These are phyloP conservation scores for Citrus hindsii DNA, from an alignment of 345 rosid genomes.

Conservation along the genomic window DNA sequence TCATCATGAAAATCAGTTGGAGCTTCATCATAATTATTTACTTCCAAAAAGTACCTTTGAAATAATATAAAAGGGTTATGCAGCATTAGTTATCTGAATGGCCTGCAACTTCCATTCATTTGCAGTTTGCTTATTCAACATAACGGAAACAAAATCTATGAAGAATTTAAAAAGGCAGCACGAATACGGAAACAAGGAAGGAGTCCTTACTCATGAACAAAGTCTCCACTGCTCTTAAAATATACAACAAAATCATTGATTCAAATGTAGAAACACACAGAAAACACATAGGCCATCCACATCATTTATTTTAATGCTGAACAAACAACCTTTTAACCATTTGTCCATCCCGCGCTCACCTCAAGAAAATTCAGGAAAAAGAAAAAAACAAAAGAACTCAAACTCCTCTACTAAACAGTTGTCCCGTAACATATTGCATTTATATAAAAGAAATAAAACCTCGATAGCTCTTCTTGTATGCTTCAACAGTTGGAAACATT, in stretches of 20 bases:
- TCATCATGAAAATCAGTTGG: neutral
- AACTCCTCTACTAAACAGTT: conserved; percentile 13
- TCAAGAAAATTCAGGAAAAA: conserved; percentile 6
- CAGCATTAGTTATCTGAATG: neutral
- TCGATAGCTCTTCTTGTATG: neutral
- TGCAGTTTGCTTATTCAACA: neutral
- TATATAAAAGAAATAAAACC: neutral
- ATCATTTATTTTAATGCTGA: conserved; percentile 14
- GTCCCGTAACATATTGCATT: conserved; percentile 4
- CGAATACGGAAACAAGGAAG: neutral
- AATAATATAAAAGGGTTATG: neutral
- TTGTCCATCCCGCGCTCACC: conserved; percentile 14
- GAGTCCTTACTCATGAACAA: neutral
- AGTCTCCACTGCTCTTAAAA: neutral
- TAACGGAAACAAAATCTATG: neutral
- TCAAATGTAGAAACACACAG: conserved; percentile 12
- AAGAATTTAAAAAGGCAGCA: neutral
- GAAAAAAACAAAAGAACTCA: neutral
- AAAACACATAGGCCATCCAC: conserved; percentile 7
- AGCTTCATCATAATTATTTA: neutral
- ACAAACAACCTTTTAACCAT: conserved; percentile 9
- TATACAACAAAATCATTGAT: conserved; percentile 10
- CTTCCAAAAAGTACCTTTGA: neutral
- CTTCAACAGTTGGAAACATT: conserved; percentile 15
- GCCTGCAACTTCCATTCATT: neutral